Evolutionary conservation across 805 yeast species (phyloP).

Genomic region (Torulaspora quercuum): DNA sequence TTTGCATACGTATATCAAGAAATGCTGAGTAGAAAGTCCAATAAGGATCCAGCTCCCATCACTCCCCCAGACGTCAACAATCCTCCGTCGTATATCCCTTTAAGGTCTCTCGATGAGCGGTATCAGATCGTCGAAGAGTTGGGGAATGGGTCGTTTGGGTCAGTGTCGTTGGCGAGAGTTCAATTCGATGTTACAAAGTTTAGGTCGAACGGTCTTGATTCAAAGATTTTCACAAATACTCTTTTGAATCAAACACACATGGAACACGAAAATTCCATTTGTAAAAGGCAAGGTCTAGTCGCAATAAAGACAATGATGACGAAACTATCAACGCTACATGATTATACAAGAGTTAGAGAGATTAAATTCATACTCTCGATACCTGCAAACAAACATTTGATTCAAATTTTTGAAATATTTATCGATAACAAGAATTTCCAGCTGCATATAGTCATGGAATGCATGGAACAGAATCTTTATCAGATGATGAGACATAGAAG

Average conservation of each 20-base stretch:
- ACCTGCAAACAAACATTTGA: conserved; percentile 66
- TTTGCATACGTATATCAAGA: neutral
- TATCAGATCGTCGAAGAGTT: conserved; percentile 52
- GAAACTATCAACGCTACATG: conserved; percentile 49
- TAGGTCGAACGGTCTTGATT: conserved; percentile 1
- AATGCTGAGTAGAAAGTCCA: conserved; percentile 17
- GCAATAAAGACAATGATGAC: conserved; percentile 81
- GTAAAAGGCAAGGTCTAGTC: conserved; percentile 45
- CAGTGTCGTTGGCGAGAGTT: conserved; percentile 60
- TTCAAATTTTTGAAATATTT: conserved; percentile 75
- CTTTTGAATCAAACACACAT: conserved; percentile 42
- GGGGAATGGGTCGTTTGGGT: conserved; percentile 77
- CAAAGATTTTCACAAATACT: conserved; percentile 37
- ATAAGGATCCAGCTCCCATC: conserved; percentile 12
- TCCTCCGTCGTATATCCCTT: conserved; percentile 45
- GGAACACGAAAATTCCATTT: conserved; percentile 33
- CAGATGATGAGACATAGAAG: conserved; percentile 69
- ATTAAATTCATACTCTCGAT: conserved; percentile 62
- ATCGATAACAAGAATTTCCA: conserved; percentile 57
- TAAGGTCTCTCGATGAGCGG: conserved; percentile 41
- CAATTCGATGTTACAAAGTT: conserved; percentile 22
- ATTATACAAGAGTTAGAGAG: conserved; percentile 60
- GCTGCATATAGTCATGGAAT: conserved; percentile 84
- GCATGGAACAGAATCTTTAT: conserved; percentile 76
- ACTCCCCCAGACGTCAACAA: conserved; percentile 39